These are phyloP conservation scores for Hypomyces perniciosus DNA, from an alignment of 2,329 filamentous ascomycete genomes.

Conservation along the genomic window DNA sequence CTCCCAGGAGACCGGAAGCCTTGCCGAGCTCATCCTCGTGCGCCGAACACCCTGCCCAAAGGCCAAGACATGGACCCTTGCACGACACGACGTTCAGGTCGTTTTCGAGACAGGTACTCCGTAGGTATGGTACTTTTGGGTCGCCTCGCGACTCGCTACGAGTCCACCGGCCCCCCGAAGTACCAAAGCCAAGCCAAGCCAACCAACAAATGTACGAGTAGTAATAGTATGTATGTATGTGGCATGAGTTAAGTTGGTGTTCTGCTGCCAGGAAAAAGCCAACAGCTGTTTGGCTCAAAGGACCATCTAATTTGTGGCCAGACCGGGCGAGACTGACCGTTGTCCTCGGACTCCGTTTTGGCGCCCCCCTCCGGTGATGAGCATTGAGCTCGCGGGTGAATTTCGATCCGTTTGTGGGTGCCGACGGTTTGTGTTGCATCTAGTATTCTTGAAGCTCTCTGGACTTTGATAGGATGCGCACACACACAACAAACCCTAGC, in stretches of 20 bases:
- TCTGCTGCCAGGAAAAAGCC: background rate
- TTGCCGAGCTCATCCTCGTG: conserved; percentile 14
- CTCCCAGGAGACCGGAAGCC: conserved; percentile 13
- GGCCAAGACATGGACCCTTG: conserved; percentile 5
- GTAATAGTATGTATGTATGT: background rate
- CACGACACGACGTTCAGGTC: conserved; percentile 2
- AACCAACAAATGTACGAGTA: background rate
- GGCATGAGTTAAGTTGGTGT: no score
- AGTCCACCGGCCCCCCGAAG: background rate
- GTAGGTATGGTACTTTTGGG: conserved; percentile 10
- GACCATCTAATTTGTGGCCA: background rate
- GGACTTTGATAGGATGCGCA: no score
- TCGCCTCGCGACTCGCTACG: conserved; percentile 5
- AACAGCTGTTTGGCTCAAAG: background rate
- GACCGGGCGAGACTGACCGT: background rate
- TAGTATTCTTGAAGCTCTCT: no score
- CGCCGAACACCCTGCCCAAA: conserved; percentile 13
- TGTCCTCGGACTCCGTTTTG: background rate
- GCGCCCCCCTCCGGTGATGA: background rate
- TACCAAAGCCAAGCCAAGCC: background rate
- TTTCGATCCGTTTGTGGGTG: background rate
- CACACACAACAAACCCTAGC: no score
- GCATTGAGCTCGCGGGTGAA: background rate
- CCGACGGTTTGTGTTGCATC: no score
- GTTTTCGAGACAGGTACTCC: conserved; percentile 2